Evolutionary conservation across 805 yeast genomes (phyloP), one percentile per base, ranked within the genome.

Genomic region (Nakazawaea siamensis): DNA sequence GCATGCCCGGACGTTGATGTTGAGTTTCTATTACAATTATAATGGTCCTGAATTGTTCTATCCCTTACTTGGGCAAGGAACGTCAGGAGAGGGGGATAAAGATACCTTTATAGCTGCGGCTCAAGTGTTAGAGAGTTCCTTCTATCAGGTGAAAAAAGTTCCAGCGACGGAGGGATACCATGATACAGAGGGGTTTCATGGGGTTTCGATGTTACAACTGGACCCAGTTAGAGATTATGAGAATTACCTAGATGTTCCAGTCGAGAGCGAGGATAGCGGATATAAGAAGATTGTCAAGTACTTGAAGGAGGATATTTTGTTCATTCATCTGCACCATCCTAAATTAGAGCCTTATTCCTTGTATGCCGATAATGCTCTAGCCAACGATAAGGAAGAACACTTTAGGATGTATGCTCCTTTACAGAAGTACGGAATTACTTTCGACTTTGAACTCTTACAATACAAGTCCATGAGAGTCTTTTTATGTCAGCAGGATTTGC

Each of bases 31-130:
- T 48, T 73, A 73, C 47, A 73, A 73, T 43, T 55, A 64, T 39
- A 67, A 66, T 48, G 76, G 76, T 0, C 76, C 75, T 4, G 50
- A 57, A 13, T 51, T 62, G 34, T 70, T 56, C 42, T 70, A 70
- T 41, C 68, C 66, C 18, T 49, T 70, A 14, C 55, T 70, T 31
- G 60, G 71, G 0, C 64, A 68, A 49, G 75, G 75, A 43, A 52
- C 56, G 4, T 35, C 40, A 18, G 79, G 79, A 10, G 76, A 73
- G 50, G 79, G 79, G 24, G 79, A 73, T 45, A 73, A 73, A 44
- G 79, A 73, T 41, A 73, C 79, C 2, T 73, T 73, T 44, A 53
- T 64, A 42, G 76, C 77, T 0, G 76, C 76, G 4, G 68, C 75
- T 6, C 52, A 56, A 12, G 69, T 62, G 12, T 57, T 62, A 27